Percentiles rank a stretch among this genome's conserved stretches.
These are phyloP conservation scores for Xanthoparmelia taractica DNA, from an alignment of 495 filamentous ascomycete genomes.

Conservation along the genomic window DNA sequence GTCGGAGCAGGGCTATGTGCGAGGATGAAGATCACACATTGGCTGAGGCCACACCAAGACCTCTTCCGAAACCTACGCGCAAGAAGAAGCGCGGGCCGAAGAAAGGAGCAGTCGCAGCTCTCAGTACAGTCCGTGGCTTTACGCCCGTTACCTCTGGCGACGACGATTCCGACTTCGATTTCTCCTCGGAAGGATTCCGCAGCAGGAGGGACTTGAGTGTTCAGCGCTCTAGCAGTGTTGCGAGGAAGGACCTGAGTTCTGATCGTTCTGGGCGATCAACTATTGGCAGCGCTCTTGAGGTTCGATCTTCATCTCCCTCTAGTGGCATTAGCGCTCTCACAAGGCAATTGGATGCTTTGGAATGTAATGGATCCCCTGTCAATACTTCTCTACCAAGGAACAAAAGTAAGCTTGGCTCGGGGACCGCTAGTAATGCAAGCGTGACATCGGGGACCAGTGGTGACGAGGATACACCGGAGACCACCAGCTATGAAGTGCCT, in stretches of 20 bases:
- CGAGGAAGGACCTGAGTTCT: slow-evolving; percentile 29
- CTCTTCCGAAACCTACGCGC: slow-evolving; percentile 17
- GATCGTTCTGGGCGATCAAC: slow-evolving; percentile 26
- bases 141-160: slow-evolving; percentile 79
- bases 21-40: slow-evolving; percentile 16
- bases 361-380: slow-evolving; percentile 41
- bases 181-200: slow-evolving; percentile 47
- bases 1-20: slow-evolving; percentile 8
- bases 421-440: slow-evolving; percentile 45
- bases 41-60: slow-evolving; percentile 9
- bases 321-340: slow-evolving; percentile 72
- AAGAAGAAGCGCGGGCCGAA: slow-evolving; percentile 50
- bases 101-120: slow-evolving; percentile 47
- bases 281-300: slow-evolving; percentile 43
- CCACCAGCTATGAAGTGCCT: slow-evolving; percentile 80
- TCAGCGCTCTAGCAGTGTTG: slow-evolving; percentile 30
- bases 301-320: slow-evolving; percentile 50
- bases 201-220: slow-evolving; percentile 27
- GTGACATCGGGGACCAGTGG: slow-evolving; percentile 49
- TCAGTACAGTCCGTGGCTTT: slow-evolving; percentile 70
- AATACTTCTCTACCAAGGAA: slow-evolving; percentile 18
- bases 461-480: slow-evolving; percentile 43
- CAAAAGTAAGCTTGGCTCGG: slow-evolving; percentile 35
- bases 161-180: slow-evolving; percentile 82
- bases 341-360: slow-evolving; percentile 64